A percentile compares a stretch with the other conserved stretches of the same genome.
phyloP scores from a whole-genome alignment of 2,329 filamentous ascomycete species.

The Rutstroemia sp. region DNA sequence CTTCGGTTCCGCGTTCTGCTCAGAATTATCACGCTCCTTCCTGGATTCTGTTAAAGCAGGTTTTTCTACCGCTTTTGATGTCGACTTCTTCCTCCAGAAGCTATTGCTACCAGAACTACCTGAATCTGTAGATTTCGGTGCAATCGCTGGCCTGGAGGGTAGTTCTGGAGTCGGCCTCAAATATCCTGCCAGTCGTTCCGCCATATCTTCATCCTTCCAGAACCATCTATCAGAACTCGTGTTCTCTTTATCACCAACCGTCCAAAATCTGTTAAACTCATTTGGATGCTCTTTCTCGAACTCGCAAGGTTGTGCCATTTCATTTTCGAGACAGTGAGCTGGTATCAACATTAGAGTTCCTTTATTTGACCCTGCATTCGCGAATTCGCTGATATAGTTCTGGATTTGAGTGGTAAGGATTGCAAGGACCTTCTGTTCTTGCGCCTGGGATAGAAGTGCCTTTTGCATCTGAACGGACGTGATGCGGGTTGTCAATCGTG shows the following conservation, averaged over 20 bases:
- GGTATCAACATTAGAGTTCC: constrained; percentile 26
- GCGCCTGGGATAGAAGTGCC: constrained; percentile 17
- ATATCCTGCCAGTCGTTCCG: constrained; percentile 17
- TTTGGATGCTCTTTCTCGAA: constrained; percentile 19
- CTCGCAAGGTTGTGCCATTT: constrained; percentile 20
- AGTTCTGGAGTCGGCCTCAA: constrained; percentile 15
- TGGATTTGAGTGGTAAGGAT: constrained; percentile 24
- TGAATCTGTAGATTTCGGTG: background rate
- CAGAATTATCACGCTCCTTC: background rate
- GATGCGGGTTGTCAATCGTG: constrained; percentile 19
- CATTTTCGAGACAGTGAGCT: constrained; percentile 14
- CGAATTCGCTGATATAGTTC: constrained; percentile 23
- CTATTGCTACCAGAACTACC: background rate
- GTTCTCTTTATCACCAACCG: constrained; percentile 18
- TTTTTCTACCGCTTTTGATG: background rate
- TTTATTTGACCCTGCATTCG: constrained; percentile 16
- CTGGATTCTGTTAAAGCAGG: constrained; percentile 6
- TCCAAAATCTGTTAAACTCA: constrained; percentile 17
- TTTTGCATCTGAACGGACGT: constrained; percentile 17
- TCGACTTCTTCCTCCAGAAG: constrained; percentile 20
- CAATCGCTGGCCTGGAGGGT: constrained; percentile 10
- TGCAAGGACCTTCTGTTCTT: constrained; percentile 23
- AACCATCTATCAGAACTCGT: constrained; percentile 16
- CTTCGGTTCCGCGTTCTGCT: background rate
- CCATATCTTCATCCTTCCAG: constrained; percentile 25